Percentiles rank a stretch among this genome's conserved stretches.
Evolutionary conservation across 441 rosid species (phyloP).

Genomic region (Cnidoscolus chayamansa): DNA sequence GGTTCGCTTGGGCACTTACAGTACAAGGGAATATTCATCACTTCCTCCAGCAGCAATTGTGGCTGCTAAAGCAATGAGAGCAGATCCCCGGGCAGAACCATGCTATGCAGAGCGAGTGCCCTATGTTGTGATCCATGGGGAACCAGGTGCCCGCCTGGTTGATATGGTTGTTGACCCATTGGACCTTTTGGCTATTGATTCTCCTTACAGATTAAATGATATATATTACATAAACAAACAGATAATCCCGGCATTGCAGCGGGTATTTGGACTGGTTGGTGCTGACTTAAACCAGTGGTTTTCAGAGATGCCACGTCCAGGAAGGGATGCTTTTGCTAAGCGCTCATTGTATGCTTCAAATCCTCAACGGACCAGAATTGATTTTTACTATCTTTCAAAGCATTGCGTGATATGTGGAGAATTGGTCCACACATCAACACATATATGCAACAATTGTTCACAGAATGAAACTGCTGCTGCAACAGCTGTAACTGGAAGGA

Average conservation of each 20-base stretch:
- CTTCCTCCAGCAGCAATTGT: constrained; percentile 96
- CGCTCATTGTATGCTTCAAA: constrained; percentile 43
- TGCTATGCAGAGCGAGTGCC: constrained; percentile 88
- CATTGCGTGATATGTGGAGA: constrained; percentile 89
- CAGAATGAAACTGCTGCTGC: constrained; percentile 52
- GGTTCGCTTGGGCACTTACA: constrained; percentile 91
- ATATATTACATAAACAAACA: constrained; percentile 87
- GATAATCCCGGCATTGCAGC: constrained; percentile 88
- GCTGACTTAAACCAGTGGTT: constrained; percentile 84
- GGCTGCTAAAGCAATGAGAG: constrained; percentile 79
- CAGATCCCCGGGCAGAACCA: constrained; percentile 89
- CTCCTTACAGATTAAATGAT: constrained; percentile 82
- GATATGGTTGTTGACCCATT: constrained; percentile 96
- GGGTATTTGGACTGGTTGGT: constrained; percentile 86
- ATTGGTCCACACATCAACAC: constrained; percentile 64
- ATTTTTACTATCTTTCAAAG: constrained; percentile 77
- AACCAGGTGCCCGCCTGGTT: constrained; percentile 88
- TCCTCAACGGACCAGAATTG: constrained; percentile 67
- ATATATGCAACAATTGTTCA: constrained; percentile 65
- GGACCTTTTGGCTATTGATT: constrained; percentile 70
- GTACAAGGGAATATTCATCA: constrained; percentile 54
- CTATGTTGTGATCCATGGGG: constrained; percentile 88
- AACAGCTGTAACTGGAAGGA: constrained; percentile 64
- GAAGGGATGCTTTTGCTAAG: constrained; percentile 61
- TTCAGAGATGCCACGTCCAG: constrained; percentile 79